phyloP scores from a whole-genome alignment of 1,139 yeast genomes.

The Saccharomyces hybrid region DNA sequence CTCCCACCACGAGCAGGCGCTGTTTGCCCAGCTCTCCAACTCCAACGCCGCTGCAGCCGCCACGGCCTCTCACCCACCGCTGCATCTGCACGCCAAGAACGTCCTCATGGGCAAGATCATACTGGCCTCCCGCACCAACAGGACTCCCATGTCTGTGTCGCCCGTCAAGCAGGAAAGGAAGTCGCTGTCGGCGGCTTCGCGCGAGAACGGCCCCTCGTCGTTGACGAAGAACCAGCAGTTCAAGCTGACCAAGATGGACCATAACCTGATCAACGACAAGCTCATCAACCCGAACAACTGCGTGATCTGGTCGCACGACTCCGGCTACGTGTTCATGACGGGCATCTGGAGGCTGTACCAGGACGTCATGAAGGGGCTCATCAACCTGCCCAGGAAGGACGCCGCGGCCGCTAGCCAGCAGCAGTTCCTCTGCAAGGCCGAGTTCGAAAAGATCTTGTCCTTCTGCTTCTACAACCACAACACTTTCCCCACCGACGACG shows the following conservation, averaged over 20 bases:
- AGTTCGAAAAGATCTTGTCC: constrained; percentile 9
- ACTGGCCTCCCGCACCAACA: neutral
- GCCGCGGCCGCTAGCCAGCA: constrained; percentile 3
- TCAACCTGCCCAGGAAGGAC: constrained; percentile 4
- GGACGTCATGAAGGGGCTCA: constrained; percentile 29
- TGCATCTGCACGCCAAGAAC: neutral
- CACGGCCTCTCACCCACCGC: neutral
- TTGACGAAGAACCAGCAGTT: constrained; percentile 29
- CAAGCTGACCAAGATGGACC: constrained; percentile 23
- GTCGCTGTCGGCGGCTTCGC: constrained; percentile 1
- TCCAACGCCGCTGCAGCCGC: neutral
- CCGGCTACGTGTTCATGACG: constrained; percentile 85
- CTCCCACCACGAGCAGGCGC: neutral
- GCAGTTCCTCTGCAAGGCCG: constrained; percentile 9
- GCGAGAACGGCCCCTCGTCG: neutral
- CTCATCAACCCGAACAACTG: constrained; percentile 38
- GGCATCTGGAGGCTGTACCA: constrained; percentile 69
- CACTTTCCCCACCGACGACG: neutral
- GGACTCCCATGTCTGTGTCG: constrained; percentile 5
- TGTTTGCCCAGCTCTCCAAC: constrained; percentile 4
- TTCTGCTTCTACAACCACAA: constrained; percentile 2
- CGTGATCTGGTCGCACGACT: constrained; percentile 71
- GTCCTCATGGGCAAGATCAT: neutral
- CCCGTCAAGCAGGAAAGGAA: neutral
- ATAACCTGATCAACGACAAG: constrained; percentile 12